Conservation (phyloP, 225 moss, liverwort and hornwort genomes). For the Pseudoscleropodium purum region DNA sequence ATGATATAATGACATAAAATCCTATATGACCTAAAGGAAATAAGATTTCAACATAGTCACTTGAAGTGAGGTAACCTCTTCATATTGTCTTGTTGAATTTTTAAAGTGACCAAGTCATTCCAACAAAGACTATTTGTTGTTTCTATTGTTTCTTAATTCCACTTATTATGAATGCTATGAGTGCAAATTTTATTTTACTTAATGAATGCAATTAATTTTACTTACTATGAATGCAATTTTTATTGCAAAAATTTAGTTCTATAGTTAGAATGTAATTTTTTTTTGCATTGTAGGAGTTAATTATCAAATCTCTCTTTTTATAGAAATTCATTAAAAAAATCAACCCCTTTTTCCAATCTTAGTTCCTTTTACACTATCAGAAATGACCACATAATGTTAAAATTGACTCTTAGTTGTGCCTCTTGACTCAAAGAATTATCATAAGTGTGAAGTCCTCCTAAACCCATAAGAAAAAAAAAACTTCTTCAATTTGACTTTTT, state of each 20-base stretch:
- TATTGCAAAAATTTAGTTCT: background rate
- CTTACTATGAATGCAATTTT: background rate
- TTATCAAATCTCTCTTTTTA: background rate
- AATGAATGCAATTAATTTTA: background rate
- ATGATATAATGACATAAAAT: background rate
- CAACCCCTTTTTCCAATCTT: fast-evolving
- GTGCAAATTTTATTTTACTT: background rate
- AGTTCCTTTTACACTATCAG: too few species aligned
- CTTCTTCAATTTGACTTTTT: too few species aligned
- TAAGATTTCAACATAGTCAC: too few species aligned
- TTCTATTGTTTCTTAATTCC: background rate
- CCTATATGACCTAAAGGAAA: too few species aligned
- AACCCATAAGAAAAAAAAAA: fast-evolving
- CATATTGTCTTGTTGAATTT: fast-evolving
- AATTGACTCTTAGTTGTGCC: background rate
- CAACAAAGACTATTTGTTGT: background rate
- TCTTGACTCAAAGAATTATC: background rate
- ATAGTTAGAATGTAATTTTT: too few species aligned
- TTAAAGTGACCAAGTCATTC: background rate
- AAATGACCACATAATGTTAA: background rate
- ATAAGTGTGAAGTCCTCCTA: background rate
- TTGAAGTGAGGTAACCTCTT: background rate
- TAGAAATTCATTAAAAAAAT: background rate
- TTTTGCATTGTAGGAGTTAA: background rate
- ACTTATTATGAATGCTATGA: background rate